Base-by-base conservation (phyloP, 768 basidiomycete species). In the Phanerodontia chrysosporium region DNA sequence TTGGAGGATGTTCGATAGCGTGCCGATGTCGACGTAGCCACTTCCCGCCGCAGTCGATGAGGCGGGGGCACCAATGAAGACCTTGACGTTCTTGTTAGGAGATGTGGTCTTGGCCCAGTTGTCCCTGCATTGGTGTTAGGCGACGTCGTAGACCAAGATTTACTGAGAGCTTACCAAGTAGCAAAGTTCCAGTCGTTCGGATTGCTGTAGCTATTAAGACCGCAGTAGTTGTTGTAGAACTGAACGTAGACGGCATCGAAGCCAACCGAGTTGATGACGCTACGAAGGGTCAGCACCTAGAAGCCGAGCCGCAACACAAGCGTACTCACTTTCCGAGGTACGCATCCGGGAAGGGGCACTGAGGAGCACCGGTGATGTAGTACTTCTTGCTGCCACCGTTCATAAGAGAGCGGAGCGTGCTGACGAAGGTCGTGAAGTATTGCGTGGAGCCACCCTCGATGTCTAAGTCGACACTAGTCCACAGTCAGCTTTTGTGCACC, bases 201-300 rank as follows among this genome's bases (percentile, higher is more conserved):
- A 55, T 75, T 73, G 52, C 67, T 67, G 66, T 76, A 85, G 52
- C 75, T 72, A 60, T 78, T 75, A 39, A 86, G 69, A 28, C 78
- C 79, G 62, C 85, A 87, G 65, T 74, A 83, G 68, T 86, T 87
- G 69, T 86, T 86, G 66, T 76, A 83, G 68, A 89, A 86, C 67
- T 88, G 88, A 35, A 89, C 86, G 66, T 87, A 89, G 59, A 90
- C 73, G 1, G 86, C 86, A 71, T 90, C 89, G 62, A 90, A 90
- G 4, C 69, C 77, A 12, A 82, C 87, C 0, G 76, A 65, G 65
- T 87, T 82, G 56, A 90, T 73, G 22, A 86, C 83, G 9, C 75
- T 74, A 3, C 49, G 18, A 58, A 13, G 13, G 32, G 32, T 35
- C 32, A 35, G 46, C 3, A 5, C 10, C 21, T 16, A 22, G 18